phyloP scores from a whole-genome alignment of 2,329 filamentous ascomycete genomes.

The Nothophaeocryptopus gaeumannii region DNA sequence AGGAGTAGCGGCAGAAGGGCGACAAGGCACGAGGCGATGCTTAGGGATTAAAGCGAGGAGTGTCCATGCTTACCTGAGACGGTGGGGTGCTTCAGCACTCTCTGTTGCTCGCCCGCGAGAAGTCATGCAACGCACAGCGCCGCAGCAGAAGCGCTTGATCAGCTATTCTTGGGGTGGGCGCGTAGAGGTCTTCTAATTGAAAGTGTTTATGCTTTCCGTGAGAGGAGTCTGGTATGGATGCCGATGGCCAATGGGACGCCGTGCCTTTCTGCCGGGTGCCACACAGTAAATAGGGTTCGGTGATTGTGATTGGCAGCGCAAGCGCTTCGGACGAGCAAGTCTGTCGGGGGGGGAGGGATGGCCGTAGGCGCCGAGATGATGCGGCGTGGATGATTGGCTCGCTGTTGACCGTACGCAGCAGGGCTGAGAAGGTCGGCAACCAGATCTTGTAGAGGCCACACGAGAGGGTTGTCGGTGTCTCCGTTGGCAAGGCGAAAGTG shows the following conservation, averaged over 20 bases:
- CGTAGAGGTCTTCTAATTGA: slow-evolving; percentile 22
- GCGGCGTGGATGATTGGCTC: slow-evolving; percentile 9
- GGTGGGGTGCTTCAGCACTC: slow-evolving; percentile 25
- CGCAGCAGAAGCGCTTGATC: slow-evolving; percentile 20
- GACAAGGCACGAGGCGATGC: slow-evolving; percentile 16
- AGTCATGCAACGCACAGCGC: slow-evolving; percentile 26
- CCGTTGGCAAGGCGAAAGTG: slow-evolving; percentile 3
- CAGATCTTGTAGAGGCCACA: not conserved
- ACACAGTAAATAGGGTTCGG: not conserved
- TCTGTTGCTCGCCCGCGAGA: slow-evolving; percentile 18
- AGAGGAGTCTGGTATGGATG: slow-evolving; percentile 17
- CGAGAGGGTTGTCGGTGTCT: slow-evolving; percentile 5
- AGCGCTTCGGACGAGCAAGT: slow-evolving; percentile 18
- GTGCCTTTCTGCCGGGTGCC: slow-evolving; percentile 13
- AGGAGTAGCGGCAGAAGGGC: slow-evolving; percentile 16
- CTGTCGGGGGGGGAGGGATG: slow-evolving; percentile 7
- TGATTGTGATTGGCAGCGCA: slow-evolving; percentile 17
- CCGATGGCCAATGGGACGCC: slow-evolving; percentile 15
- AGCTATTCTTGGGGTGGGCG: slow-evolving; percentile 31
- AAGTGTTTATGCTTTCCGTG: slow-evolving; percentile 16
- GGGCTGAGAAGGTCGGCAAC: slow-evolving; percentile 1
- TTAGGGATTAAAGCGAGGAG: slow-evolving; percentile 20
- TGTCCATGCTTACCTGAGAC: slow-evolving; percentile 26
- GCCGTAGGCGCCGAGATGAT: slow-evolving; percentile 8
- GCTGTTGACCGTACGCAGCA: slow-evolving; percentile 4